Base-by-base conservation (phyloP, 257 asterid genomes). In the Salvia hispanica region DNA sequence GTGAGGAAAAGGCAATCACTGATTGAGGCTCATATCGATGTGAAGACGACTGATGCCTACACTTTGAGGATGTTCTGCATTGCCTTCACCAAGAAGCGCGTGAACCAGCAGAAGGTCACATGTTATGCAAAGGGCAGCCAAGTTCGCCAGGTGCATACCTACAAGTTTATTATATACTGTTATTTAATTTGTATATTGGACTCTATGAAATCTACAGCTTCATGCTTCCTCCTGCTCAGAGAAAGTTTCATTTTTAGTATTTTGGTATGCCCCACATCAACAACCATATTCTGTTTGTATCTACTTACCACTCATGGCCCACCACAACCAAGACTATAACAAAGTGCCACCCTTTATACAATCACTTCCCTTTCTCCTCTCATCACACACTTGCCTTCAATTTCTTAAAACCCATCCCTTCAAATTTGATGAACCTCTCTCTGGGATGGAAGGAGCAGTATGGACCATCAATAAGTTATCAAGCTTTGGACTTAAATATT, bases 81-180 rank as follows among this genome's bases (percentile, higher is more conserved):
- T 65, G 92, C 79, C 55, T 85, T 85, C 63, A 83, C 92, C 3
- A 85, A 83, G 77, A 85, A 85, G 82, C 89, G 92, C 69, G 81
- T 77, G 9, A 85, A 85, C 81, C 92, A 85, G 79, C 92, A 85
- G 74, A 85, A 83, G 83, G 69, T 83, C 51, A 85, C 87, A 4
- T 83, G 89, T 43, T 85, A 85, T 69, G 92, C 92, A 5, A 86
- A 85, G 67, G 65, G 87, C 0, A 83, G 89, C 79, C 92, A 86
- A 73, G 81, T 83, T 59, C 87, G 86, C 36, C 89, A 86, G 74
- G 90, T 84, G 62, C 61, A 11, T 63, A 47, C 39, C 12, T 10
- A 4, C 43, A 56, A 9, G 18, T 5, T 60, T 14, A 11, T 36
- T 1, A 9, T 11, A 39, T 5, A 7, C 15, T 66, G 39, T 16